phyloP scores from a whole-genome alignment of 2,329 filamentous ascomycete species.

The Aotearoamyces nothofagi region DNA sequence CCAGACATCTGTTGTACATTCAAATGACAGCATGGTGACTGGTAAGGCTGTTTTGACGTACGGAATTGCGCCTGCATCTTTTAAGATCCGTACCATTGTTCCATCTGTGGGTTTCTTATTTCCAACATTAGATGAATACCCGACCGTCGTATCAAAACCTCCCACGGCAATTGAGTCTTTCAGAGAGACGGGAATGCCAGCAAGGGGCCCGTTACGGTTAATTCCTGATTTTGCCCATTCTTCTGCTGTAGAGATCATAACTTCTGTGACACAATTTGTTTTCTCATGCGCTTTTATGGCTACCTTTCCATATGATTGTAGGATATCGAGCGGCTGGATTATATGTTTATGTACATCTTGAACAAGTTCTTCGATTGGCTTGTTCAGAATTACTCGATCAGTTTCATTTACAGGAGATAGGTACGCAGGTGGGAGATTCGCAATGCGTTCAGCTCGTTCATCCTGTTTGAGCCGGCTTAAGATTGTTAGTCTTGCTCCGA shows the following conservation, averaged over 20 bases:
- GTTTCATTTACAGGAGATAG: slow-evolving; percentile 44
- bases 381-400: slow-evolving; percentile 54
- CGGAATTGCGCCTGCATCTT: slow-evolving; percentile 76
- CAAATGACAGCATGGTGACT: slow-evolving; percentile 40
- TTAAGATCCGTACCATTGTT: slow-evolving; percentile 57
- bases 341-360: slow-evolving; percentile 57
- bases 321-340: slow-evolving; percentile 52
- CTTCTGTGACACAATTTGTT: slow-evolving; percentile 82
- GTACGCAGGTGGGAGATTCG: slow-evolving; percentile 49
- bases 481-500: not conserved
- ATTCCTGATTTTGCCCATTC: slow-evolving; percentile 45
- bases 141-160: slow-evolving; percentile 73
- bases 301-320: slow-evolving; percentile 78
- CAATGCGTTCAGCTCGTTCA: slow-evolving; percentile 56
- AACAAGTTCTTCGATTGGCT: slow-evolving; percentile 66
- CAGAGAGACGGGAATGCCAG: slow-evolving; percentile 73
- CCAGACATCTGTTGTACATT: slow-evolving; percentile 51
- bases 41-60: slow-evolving; percentile 90
- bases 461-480: slow-evolving; percentile 63
- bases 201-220: slow-evolving; percentile 69
- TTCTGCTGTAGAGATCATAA: slow-evolving; percentile 68
- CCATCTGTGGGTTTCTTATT: slow-evolving; percentile 62
- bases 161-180: slow-evolving; percentile 71
- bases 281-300: slow-evolving; percentile 69
- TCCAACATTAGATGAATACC: slow-evolving; percentile 58